Evolutionary conservation across 352 stramenopile genomes (phyloP).

Genomic region (Phytophthora podocarpi): DNA sequence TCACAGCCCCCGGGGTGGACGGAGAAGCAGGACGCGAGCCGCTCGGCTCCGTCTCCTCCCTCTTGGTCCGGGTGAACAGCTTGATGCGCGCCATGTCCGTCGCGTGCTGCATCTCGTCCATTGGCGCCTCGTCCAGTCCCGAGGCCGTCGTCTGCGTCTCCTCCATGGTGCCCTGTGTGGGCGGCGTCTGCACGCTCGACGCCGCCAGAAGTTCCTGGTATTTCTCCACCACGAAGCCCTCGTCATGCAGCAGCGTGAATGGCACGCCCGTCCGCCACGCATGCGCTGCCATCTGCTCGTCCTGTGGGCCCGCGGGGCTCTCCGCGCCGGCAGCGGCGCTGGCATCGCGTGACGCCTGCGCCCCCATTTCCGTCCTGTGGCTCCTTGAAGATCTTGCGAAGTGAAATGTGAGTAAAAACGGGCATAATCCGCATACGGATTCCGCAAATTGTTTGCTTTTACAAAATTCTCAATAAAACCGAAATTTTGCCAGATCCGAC

Average conservation of each 20-base stretch:
- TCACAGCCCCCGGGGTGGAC: background rate
- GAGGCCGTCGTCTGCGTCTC: conserved; percentile 48
- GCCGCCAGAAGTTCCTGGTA: conserved; percentile 51
- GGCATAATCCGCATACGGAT: too few relatives aligned
- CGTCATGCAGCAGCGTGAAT: conserved; percentile 76
- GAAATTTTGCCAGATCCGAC: too few relatives aligned
- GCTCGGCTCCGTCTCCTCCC: background rate
- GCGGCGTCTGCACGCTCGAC: background rate
- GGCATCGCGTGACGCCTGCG: conserved; percentile 30
- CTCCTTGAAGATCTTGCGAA: background rate
- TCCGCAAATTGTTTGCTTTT: too few relatives aligned
- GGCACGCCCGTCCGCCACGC: conserved; percentile 58
- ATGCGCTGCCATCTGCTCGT: conserved; percentile 26
- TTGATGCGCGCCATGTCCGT: conserved; percentile 61
- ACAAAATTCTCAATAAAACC: too few relatives aligned
- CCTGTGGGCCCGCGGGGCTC: background rate
- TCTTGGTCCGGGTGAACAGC: conserved; percentile 40
- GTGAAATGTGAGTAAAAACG: background rate
- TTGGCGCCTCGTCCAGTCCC: conserved; percentile 52
- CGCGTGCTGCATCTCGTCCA: conserved; percentile 66
- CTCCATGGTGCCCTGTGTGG: conserved; percentile 1
- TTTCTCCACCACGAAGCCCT: conserved; percentile 71
- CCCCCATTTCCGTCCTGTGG: conserved; percentile 19
- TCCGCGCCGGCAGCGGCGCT: background rate
- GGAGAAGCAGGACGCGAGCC: conserved; percentile 19